Percentiles rank a stretch among this genome's conserved stretches.
These are phyloP conservation scores for Aphanomyces astaci DNA, from an alignment of 352 stramenopile genomes.

Conservation along the genomic window DNA sequence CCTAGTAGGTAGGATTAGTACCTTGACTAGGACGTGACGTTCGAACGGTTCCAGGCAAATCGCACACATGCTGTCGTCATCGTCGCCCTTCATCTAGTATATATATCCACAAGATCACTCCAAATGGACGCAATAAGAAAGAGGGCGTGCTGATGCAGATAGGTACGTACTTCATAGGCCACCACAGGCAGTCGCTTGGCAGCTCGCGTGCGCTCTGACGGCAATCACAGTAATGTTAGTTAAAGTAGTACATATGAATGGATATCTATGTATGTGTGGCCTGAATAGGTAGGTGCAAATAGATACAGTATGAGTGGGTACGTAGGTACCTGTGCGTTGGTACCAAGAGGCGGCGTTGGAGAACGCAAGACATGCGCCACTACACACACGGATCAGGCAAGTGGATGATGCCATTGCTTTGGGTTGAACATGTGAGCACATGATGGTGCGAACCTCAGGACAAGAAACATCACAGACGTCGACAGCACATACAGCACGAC, in stretches of 20 bases:
- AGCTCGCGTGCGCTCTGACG: slow-evolving; percentile 2
- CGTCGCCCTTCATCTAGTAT: slow-evolving; percentile 12
- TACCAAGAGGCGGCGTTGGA: slow-evolving; percentile 11
- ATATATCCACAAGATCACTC: no score
- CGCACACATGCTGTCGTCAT: slow-evolving; percentile 17
- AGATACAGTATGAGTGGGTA: not conserved
- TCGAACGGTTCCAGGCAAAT: slow-evolving; percentile 22
- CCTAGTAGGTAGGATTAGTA: not conserved
- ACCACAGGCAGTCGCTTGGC: slow-evolving; percentile 5
- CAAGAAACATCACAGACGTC: slow-evolving; percentile 21
- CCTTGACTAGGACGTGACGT: not conserved
- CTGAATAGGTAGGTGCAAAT: no score
- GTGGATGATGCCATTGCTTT: no score
- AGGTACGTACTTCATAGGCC: slow-evolving; percentile 1
- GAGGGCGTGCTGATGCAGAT: not conserved
- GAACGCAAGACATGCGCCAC: slow-evolving; percentile 6
- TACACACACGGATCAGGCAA: not conserved
- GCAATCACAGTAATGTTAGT: no score
- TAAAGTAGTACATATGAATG: no score
- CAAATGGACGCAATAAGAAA: no score
- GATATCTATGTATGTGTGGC: no score
- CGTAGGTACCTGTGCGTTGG: slow-evolving; percentile 12
- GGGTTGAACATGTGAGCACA: not conserved
- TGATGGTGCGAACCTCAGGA: not conserved
- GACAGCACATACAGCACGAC: slow-evolving; percentile 20